Conservation (phyloP, 768 basidiomycete species). For the Dacryopinax primogenitus region DNA sequence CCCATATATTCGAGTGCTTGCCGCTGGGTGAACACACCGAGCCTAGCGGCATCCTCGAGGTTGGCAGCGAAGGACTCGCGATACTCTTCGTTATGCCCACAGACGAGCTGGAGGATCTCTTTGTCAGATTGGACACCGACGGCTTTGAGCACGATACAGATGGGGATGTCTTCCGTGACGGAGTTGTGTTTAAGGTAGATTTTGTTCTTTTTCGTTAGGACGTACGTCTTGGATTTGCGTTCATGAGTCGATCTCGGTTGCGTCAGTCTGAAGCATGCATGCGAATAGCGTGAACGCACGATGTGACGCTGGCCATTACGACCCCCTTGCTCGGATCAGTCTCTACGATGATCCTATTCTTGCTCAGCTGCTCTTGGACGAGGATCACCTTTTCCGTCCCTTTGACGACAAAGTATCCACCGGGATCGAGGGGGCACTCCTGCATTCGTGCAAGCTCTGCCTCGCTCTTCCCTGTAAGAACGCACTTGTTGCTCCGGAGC, state of each 20-base stretch:
- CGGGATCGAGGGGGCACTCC: constrained; percentile 96
- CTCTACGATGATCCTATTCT: constrained; percentile 98
- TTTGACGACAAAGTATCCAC: constrained; percentile 98
- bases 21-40: constrained; percentile 80
- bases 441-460: constrained; percentile 83
- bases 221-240: constrained; percentile 92
- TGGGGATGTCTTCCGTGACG: constrained; percentile 91
- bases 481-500: constrained; percentile 91
- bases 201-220: constrained; percentile 84
- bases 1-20: constrained; percentile 96
- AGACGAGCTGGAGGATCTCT: constrained; percentile 87
- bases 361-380: constrained; percentile 96
- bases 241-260: constrained; percentile 30
- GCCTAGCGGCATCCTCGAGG: constrained; percentile 84
- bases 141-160: constrained; percentile 91
- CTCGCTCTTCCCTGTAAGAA: constrained; percentile 63
- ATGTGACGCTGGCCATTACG: constrained; percentile 92
- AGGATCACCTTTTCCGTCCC: constrained; percentile 99
- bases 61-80: constrained; percentile 77
- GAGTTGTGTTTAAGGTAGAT: constrained; percentile 97
- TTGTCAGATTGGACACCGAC: constrained; percentile 95
- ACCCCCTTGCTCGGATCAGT: constrained; percentile 77
- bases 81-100: constrained; percentile 82
- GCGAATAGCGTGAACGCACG: constrained; percentile 42
- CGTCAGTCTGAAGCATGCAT: constrained; percentile 8